Base-by-base conservation (phyloP, 2,329 filamentous ascomycete species). In the Tolypocladium tundrense region DNA sequence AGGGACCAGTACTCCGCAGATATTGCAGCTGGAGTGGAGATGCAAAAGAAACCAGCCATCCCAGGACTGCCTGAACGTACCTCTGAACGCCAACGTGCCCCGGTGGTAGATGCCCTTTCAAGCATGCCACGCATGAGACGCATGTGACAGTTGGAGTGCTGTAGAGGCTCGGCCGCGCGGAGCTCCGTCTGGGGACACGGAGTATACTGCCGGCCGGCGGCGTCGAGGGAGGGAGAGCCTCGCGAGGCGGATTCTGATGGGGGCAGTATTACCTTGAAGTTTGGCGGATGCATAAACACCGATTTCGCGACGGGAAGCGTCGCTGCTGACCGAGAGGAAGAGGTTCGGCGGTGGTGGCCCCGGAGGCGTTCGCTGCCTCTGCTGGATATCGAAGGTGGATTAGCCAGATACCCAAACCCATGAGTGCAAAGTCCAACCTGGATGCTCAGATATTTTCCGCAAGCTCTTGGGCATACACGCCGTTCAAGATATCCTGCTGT, bases 231-330 rank as follows among this genome's bases (percentile, higher is more conserved):
- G 55, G 37, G 21, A 40, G 31, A 51, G 31, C 31, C 19, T 51
- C 19, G 31, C 9, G 27, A 19, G 19, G 9, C 13, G 16, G 21
- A 43, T 39, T 16, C 33, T 43, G n/a, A 51, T 19, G 35, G 50
- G 33, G 37, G 33, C 21, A 41, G 13, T 40, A 42, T 39, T 55
- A 59, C 58, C 58, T 59, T 59, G 42, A 59, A 59, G 45, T 39
- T 57, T 40, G 58, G 52, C 24, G 58, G 58, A 57, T 59, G 58
- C 58, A 59, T 59, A 51, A 51, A 54, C 31, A 35, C 51, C 52
- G 43, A 50, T 48, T 55, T 31, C n/a, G 58, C 54, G 58, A 54
- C 50, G 51, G 35, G n/a, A 21, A 33, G 11, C 24, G 42, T 42
- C 53, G 54, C 53, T 9, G 35, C 27, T 37, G 48, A 35, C 19